These are phyloP conservation scores for Oxytropis ochrocephala DNA, from an alignment of 306 rosid genomes.

Conservation along the genomic window DNA sequence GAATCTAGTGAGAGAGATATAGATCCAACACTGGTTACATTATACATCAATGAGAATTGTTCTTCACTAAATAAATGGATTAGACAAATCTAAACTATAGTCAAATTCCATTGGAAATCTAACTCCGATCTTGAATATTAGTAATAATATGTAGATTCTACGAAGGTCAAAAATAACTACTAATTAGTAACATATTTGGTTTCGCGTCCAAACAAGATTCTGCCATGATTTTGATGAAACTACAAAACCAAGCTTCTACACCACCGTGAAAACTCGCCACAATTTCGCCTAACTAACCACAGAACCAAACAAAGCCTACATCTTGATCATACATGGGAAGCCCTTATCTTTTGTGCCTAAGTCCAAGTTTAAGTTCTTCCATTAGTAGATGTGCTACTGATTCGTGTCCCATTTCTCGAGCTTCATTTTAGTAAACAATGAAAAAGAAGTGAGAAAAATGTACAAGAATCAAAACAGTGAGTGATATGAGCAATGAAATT, in stretches of 20 bases:
- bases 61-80: neutral
- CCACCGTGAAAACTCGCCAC: neutral
- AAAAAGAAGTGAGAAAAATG: neutral
- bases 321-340: neutral
- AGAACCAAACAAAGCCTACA: neutral
- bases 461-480: neutral
- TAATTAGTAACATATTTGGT: neutral
- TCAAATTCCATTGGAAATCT: neutral
- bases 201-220: no score
- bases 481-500: neutral
- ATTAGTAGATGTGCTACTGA: slow-evolving; percentile 70
- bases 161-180: neutral
- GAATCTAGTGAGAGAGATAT: neutral
- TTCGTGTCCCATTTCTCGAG: slow-evolving; percentile 50
- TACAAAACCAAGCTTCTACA: no score
- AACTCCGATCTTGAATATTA: neutral
- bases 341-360: slow-evolving; percentile 10
- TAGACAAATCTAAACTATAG: neutral
- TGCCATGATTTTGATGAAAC: no score
- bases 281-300: neutral
- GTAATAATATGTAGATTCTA: neutral
- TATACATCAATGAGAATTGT: neutral
- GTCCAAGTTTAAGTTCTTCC: slow-evolving; percentile 52
- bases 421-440: slow-evolving; percentile 29
- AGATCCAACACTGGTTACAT: neutral